phyloP scores from a whole-genome alignment of 768 basidiomycete genomes.

The Gloeophyllum trabeum region DNA sequence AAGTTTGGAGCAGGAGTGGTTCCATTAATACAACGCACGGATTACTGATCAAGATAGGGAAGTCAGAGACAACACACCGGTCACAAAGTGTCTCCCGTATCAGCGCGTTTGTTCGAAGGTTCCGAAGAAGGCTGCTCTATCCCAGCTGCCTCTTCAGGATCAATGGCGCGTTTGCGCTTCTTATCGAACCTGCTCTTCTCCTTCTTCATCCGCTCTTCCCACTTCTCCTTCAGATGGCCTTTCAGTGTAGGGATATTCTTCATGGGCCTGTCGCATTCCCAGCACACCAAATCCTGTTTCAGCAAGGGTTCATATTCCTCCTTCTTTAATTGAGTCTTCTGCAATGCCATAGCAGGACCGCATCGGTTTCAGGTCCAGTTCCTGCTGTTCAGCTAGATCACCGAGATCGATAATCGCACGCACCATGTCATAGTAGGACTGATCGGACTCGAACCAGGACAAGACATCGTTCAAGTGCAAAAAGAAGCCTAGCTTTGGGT shows the following conservation, averaged over 20 bases:
- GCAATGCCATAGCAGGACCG: too few species aligned
- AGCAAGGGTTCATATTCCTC: constrained; percentile 53
- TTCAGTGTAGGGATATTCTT: constrained; percentile 72
- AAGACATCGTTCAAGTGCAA: constrained; percentile 68
- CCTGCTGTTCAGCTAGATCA: too few species aligned
- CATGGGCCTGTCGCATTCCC: constrained; percentile 48
- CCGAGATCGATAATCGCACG: constrained; percentile 12
- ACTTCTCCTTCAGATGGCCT: constrained; percentile 65
- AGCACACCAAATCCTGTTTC: constrained; percentile 60
- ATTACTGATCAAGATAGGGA: too few species aligned
- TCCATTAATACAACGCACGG: too few species aligned
- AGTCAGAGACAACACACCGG: too few species aligned
- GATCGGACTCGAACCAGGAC: constrained; percentile 65
- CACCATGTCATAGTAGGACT: constrained; percentile 41
- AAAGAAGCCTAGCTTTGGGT: constrained; percentile 78
- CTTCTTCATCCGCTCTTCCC: constrained; percentile 34
- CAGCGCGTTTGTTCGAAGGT: too few species aligned
- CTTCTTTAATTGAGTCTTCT: constrained; percentile 45
- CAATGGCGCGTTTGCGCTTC: constrained; percentile 2
- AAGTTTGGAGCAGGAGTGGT: too few species aligned
- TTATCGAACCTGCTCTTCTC: constrained; percentile 31
- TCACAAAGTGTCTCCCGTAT: too few species aligned
- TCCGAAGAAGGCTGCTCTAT: too few species aligned
- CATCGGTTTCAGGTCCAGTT: too few species aligned
- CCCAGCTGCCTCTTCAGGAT: too few species aligned